Evolutionary conservation across 148 eudicot species (phyloP).

Genomic region (Talinum fruticosum): DNA sequence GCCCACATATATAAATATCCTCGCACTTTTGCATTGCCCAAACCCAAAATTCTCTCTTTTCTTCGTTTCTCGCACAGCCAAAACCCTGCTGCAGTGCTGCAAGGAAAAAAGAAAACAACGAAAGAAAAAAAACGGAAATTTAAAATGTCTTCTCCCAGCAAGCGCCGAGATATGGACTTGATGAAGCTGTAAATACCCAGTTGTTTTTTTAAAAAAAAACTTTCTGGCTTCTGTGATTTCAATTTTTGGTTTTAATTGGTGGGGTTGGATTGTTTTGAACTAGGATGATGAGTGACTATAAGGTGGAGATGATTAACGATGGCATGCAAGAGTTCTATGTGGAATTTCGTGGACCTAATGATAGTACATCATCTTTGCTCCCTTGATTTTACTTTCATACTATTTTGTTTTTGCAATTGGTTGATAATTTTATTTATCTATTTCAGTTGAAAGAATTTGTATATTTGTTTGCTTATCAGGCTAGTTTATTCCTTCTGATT

Average conservation of each 20-base stretch:
- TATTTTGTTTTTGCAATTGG: background rate
- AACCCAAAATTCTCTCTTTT: too few relatives aligned
- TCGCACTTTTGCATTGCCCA: too few relatives aligned
- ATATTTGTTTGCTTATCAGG: too few relatives aligned
- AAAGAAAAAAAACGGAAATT: background rate
- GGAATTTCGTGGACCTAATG: conserved; percentile 78
- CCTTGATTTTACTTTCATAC: conserved; percentile 12
- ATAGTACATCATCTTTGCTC: conserved; percentile 41
- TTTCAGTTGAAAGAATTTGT: background rate
- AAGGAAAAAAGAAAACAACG: too few relatives aligned
- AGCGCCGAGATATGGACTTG: conserved; percentile 94
- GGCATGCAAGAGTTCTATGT: conserved; percentile 96
- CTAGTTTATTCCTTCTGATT: too few relatives aligned
- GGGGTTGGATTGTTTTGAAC: conserved; percentile 16
- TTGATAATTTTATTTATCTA: background rate
- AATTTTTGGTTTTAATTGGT: conserved; percentile 3
- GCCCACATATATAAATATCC: conserved; percentile 22
- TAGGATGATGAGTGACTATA: conserved; percentile 99
- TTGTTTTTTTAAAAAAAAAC: too few relatives aligned
- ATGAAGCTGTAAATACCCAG: conserved; percentile 74
- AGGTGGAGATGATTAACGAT: conserved; percentile 95
- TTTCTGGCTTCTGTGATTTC: background rate
- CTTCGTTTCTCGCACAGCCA: conserved; percentile 20
- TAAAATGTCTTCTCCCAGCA: conserved; percentile 97
- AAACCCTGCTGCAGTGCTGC: conserved; percentile 7